Conservation (phyloP, 306 rosid genomes). For the Chamaecrista fasciculata region DNA sequence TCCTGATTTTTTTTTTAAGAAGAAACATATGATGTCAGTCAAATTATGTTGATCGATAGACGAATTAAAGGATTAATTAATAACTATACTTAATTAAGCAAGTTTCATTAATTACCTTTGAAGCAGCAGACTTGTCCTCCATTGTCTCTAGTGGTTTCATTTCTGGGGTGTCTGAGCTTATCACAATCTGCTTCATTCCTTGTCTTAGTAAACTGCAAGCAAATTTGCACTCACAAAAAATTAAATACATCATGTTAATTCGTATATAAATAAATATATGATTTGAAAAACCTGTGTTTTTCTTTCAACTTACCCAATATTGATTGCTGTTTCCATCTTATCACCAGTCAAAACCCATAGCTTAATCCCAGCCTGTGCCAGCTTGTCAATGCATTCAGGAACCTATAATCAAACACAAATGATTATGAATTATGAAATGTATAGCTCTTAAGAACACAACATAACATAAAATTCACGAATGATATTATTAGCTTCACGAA, state of each 20-base stretch:
- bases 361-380: slow-evolving; percentile 80
- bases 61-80: not conserved
- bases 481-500: too few species aligned
- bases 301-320: slow-evolving; percentile 50
- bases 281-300: too few species aligned
- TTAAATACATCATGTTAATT: too few species aligned
- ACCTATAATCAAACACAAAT: slow-evolving; percentile 43
- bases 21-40: not conserved
- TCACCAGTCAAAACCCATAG: slow-evolving; percentile 84
- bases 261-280: too few species aligned
- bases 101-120: too few species aligned
- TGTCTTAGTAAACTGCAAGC: slow-evolving; percentile 78
- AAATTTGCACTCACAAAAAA: slow-evolving; percentile 40
- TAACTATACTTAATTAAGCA: too few species aligned
- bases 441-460: not conserved
- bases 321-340: slow-evolving; percentile 81
- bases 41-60: not conserved
- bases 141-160: slow-evolving; percentile 53
- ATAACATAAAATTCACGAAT: not conserved
- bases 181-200: slow-evolving; percentile 65
- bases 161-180: slow-evolving; percentile 64
- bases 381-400: slow-evolving; percentile 78
- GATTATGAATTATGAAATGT: too few species aligned
- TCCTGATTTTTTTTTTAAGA: too few species aligned
- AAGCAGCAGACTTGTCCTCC: slow-evolving; percentile 44